Evolutionary conservation across 2,329 filamentous ascomycete species (phyloP).

Genomic region (Canariomyces notabilis): DNA sequence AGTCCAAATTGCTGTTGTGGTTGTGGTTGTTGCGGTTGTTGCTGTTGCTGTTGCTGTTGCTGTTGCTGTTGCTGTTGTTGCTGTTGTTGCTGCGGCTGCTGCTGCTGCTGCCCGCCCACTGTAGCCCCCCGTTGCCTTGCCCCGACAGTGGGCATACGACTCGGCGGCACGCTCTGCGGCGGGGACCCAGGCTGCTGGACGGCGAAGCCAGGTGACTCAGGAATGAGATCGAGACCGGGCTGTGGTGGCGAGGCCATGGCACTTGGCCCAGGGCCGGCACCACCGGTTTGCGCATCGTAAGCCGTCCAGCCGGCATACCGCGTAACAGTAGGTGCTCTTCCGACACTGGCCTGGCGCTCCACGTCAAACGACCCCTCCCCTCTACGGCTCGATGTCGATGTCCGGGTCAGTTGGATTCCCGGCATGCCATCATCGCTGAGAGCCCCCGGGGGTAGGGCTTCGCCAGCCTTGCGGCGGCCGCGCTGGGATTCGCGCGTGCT

Average conservation of each 20-base stretch:
- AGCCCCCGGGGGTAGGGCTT: constrained; percentile 36
- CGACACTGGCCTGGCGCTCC: constrained; percentile 20
- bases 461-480: constrained; percentile 46
- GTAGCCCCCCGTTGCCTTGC: constrained; percentile 18
- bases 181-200: constrained; percentile 10
- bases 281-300: constrained; percentile 11
- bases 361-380: constrained; percentile 21
- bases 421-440: constrained; percentile 23
- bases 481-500: constrained; percentile 39
- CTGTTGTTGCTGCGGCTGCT: too few relatives aligned
- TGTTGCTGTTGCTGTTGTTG: too few relatives aligned
- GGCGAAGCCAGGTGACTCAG: constrained; percentile 1
- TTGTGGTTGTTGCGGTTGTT: too few relatives aligned
- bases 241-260: neutral
- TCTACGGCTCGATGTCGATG: constrained; percentile 8
- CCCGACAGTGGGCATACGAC: constrained; percentile 5
- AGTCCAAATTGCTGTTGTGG: too few relatives aligned
- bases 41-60: too few relatives aligned
- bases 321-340: constrained; percentile 10
- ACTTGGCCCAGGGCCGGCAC: neutral
- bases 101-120: constrained; percentile 10
- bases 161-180: constrained; percentile 1
- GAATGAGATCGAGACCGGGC: neutral
- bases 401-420: constrained; percentile 25
- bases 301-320: constrained; percentile 16